Evolutionary conservation across 2,329 filamentous ascomycete genomes (phyloP), one percentile per base, ranked within the genome.

Genomic region (Monosporascus sp.): DNA sequence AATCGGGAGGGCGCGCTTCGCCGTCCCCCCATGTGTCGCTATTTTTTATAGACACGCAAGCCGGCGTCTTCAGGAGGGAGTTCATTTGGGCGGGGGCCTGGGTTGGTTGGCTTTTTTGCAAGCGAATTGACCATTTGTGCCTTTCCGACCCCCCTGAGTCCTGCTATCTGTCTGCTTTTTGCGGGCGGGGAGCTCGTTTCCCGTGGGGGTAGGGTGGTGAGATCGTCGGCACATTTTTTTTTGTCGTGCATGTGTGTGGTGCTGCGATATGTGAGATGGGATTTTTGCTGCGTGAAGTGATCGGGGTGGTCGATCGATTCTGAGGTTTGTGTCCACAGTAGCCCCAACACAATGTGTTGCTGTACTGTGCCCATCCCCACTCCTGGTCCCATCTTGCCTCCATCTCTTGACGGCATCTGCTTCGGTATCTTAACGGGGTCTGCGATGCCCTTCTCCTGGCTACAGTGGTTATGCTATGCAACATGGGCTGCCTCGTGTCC

Each of bases 51-150:
- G 14, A 49, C 38, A 25, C 24, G 20, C 55, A 49, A 58, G 62
- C 63, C 64, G 62, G 62, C 59, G 58, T 58, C 60, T 60, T 54
- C 61, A 59, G 64, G 67, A 61, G 65, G 64, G 65, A 60, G 54
- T 20, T 50, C 57, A 55, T 60, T 51, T 50, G 63, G 60, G 63
- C 24, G 63, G 63, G 63, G 63, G 61, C 59, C 58, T 55, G 66
- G 63, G 68, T 69, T 68, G 61, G 65, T 68, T 63, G 49, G 61
- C 58, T 27, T 60, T 62, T 62, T 59, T 58, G 53, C 54, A 56
- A 60, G 65, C 64, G 64, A 69, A 68, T 72, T 71, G 68, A 73
- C 70, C 70, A 69, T 74, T 72, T 46, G 43, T 75, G 69, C 71
- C 72, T 66, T 72, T 72, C 67, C 66, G 58, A 61, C 63, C 60